Base-by-base conservation (phyloP, 202 grass and related monocot genomes). In the Saccharum hybrid region DNA sequence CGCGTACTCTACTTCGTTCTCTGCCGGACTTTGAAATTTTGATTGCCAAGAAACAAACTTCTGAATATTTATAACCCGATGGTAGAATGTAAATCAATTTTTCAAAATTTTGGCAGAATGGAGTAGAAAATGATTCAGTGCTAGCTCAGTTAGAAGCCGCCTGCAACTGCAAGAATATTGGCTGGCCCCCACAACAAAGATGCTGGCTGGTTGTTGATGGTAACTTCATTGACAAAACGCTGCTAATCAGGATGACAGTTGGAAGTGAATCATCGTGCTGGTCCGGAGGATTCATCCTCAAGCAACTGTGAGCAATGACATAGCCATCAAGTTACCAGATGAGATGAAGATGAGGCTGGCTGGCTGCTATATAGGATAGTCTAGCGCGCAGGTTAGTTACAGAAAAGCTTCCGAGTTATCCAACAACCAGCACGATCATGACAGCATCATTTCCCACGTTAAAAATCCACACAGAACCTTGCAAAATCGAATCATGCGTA, bases 341-440 rank as follows among this genome's bases (percentile, higher is more conserved):
- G 19, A 65, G 43, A 42, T 10, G 8, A 46, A 1, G 19, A 22
- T 57, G 19, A 57, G 51, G 52, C 18, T 56, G 52, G 18, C 18
- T 56, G 56, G n/a, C 63, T 54, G 74, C 42, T 19, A 42, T 70
- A 31, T 51, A 45, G 4, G 63, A 15, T n/a, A 78, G 16, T 77
- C 7, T 16, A 61, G n/a, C 28, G 37, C 4, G 48, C 46, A 86
- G 71, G 45, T 76, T 76, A 80, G 37, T 83, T 40, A 56, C 63
- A 78, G 74, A 86, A 71, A 71, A 75, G 69, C 46, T 18, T 77
- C 71, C 2, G 16, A 79, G 72, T 86, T 60, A 76, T 67, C 76
- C 88, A 90, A 83, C 88, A 75, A 84, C 81, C 71, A 84, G 84
- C 81, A 77, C 67, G 64, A 87, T 62, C 84, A 72, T 66, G 81